Evolutionary conservation across 306 rosid species (phyloP), one percentile per base, ranked within the genome.

Genomic region (Crotalaria pallida): DNA sequence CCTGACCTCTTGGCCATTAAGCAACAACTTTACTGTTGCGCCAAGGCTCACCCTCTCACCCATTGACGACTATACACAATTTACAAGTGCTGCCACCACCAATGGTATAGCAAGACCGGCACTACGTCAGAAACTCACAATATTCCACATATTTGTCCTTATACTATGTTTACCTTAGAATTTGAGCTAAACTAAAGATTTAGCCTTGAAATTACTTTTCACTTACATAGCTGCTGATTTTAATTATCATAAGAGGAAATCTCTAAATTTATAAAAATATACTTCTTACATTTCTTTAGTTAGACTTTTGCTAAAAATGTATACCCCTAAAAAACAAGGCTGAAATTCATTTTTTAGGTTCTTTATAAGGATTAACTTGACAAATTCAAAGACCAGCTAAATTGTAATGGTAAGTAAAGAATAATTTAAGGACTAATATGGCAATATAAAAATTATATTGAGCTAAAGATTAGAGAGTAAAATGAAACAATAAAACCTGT

Each of bases 401-500:
- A 12, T 38, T 29, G n/a, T n/a, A n/a, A n/a, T n/a, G n/a, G 44
- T 38, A 38, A 38, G 44, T 38, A 10, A 38, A 38, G 13, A 38
- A 38, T 38, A 10, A 38, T 38, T 38, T 38, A 10, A 38, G 0
- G 13, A 38, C 13, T 10, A 38, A 38, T 0, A 38, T 38, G 4
- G 0, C 13, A 38, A 10, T 38, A 65, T 36, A 15, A 45, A 57
- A 22, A 63, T 26, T 27, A 45, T 16, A 53, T 18, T 61, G 34
- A 40, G 58, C 45, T 53, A 50, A 50, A 9, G 7, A 59, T n/a
- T 36, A 24, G 1, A 18, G 38, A 47, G 58, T 45, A 58, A 51
- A 51, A 41, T n/a, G 21, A 58, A 55, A 51, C 19, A 58, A n/a
- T n/a, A n/a, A 24, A 75, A 91, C 99, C 92, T 94, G 70, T 71